Evolutionary conservation across 2,329 filamentous ascomycete genomes (phyloP).

Genomic region (Fusarium sterilihyphosum): DNA sequence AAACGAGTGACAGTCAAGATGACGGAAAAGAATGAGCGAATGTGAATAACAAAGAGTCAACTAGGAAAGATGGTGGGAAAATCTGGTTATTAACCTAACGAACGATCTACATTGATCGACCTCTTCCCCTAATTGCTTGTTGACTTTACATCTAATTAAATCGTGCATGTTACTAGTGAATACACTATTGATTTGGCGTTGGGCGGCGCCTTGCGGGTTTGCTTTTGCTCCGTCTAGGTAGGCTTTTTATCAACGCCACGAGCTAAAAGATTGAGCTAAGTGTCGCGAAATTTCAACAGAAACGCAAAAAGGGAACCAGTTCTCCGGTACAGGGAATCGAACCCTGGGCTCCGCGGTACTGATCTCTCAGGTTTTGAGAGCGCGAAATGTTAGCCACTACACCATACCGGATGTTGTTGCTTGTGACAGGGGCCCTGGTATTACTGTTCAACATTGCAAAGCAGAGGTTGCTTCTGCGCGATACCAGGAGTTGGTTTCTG

Average conservation of each 20-base stretch:
- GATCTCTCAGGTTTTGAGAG: slow-evolving; percentile 44
- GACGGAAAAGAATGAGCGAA: background rate
- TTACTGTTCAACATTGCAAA: fast-evolving
- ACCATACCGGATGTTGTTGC: slow-evolving; percentile 42
- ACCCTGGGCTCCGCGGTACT: slow-evolving; percentile 42
- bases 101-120: background rate
- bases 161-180: background rate
- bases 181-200: background rate
- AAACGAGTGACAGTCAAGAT: background rate
- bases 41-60: background rate
- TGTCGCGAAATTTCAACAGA: fast-evolving
- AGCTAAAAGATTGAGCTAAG: background rate
- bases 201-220: too few relatives aligned
- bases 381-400: slow-evolving; percentile 49
- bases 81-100: background rate
- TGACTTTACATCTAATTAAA: background rate
- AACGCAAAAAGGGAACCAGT: background rate
- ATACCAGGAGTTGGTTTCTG: background rate
- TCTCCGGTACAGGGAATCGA: slow-evolving; percentile 45
- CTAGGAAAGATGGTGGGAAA: background rate
- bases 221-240: background rate
- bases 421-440: fast-evolving
- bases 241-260: background rate
- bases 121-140: background rate
- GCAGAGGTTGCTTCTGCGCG: fast-evolving